Conservation (phyloP, 257 asterid genomes). For the Solanum clarkiae region DNA sequence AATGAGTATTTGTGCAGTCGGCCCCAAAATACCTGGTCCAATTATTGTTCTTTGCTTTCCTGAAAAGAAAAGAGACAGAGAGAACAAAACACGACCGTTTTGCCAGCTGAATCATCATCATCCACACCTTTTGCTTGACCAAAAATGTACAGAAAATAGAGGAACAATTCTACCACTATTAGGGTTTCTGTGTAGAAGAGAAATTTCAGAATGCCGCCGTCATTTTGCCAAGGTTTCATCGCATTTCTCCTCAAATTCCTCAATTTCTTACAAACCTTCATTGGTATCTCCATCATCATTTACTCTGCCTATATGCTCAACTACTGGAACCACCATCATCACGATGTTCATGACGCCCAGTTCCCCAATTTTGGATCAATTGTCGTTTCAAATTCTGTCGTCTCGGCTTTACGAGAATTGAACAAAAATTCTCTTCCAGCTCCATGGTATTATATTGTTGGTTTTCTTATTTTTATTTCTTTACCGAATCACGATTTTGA, state of each 20-base stretch:
- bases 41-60: neutral
- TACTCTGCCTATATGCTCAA: conserved; percentile 54
- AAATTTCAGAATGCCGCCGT: conserved; percentile 30
- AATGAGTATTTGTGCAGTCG: neutral
- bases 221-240: conserved; percentile 49
- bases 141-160: neutral
- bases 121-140: neutral
- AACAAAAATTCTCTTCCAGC: conserved; percentile 36
- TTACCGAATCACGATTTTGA: neutral
- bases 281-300: conserved; percentile 53
- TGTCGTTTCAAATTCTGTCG: neutral
- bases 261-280: conserved; percentile 54
- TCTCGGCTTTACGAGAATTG: neutral
- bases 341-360: neutral
- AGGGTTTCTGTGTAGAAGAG: neutral
- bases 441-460: conserved; percentile 40
- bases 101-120: neutral
- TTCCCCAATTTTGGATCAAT: neutral
- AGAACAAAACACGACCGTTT: neutral
- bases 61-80: neutral
- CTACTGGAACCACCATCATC: conserved; percentile 39
- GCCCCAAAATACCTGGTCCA: neutral
- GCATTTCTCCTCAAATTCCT: conserved; percentile 62
- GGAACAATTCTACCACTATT: neutral
- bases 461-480: neutral